A percentile compares a stretch with the other conserved stretches of the same genome.
phyloP scores from a whole-genome alignment of 305 asterid genomes.

The Fraxinus xanthoxyloides region DNA sequence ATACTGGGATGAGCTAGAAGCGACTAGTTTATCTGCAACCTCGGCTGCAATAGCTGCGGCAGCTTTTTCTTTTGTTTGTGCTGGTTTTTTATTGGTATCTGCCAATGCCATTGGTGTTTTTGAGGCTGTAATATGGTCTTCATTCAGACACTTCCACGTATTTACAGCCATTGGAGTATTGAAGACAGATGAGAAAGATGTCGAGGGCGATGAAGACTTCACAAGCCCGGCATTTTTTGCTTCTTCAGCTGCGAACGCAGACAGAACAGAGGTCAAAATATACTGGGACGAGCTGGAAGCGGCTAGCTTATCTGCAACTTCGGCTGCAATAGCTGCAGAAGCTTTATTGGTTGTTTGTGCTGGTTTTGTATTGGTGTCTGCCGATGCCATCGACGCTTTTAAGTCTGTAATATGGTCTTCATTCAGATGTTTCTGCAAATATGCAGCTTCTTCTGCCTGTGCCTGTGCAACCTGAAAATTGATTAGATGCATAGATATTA shows the following conservation, averaged over 20 bases:
- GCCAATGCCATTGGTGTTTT: conserved; percentile 26
- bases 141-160: conserved; percentile 53
- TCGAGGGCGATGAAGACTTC: conserved; percentile 40
- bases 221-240: conserved; percentile 66
- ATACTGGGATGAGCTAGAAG: conserved; percentile 83
- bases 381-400: conserved; percentile 27
- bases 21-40: conserved; percentile 80
- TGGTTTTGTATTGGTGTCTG: conserved; percentile 18
- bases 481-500: conserved; percentile 2
- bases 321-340: conserved; percentile 80
- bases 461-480: conserved; percentile 70
- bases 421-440: conserved; percentile 47
- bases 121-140: conserved; percentile 43
- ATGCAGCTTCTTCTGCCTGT: conserved; percentile 61
- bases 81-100: conserved; percentile 24
- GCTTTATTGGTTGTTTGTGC: conserved; percentile 52
- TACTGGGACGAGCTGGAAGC: conserved; percentile 84
- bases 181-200: conserved; percentile 20
- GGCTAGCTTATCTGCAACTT: conserved; percentile 79
- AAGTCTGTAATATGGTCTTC: conserved; percentile 47
- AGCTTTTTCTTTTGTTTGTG: conserved; percentile 50
- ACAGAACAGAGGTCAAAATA: conserved; percentile 82
- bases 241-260: conserved; percentile 85
- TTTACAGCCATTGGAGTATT: not conserved
- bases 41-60: conserved; percentile 83